phyloP scores from a whole-genome alignment of 352 stramenopile genomes.

The Thraustochytrium striatum region DNA sequence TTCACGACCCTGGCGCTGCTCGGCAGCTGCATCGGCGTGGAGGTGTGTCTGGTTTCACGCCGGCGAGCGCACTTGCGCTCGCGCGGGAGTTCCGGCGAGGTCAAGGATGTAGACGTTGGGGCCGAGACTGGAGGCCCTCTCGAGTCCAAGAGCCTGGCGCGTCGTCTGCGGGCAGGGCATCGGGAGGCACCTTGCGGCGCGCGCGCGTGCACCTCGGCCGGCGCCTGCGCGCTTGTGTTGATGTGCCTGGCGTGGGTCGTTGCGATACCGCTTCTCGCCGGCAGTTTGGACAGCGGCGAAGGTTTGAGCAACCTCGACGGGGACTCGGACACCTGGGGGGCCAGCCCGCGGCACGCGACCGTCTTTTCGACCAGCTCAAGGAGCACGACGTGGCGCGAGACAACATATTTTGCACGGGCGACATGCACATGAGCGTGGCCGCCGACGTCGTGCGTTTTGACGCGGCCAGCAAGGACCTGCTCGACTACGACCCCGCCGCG shows the following conservation, averaged over 20 bases:
- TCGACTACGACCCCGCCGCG: background rate
- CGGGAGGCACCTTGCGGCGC: background rate
- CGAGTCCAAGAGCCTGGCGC: too few relatives aligned
- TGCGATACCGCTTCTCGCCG: background rate
- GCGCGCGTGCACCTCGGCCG: background rate
- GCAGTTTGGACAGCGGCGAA: background rate
- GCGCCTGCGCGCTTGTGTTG: background rate
- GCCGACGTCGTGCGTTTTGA: background rate
- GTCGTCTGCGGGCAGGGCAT: background rate
- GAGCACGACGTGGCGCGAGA: background rate
- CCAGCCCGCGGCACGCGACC: background rate
- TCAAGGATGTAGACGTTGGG: too few relatives aligned
- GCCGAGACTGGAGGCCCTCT: too few relatives aligned
- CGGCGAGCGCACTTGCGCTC: too few relatives aligned
- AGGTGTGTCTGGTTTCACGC: background rate
- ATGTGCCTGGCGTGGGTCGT: background rate
- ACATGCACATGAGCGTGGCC: slow-evolving; percentile 22
- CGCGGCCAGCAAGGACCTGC: background rate
- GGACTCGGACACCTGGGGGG: background rate
- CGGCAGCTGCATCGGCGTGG: background rate
- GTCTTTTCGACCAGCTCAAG: background rate
- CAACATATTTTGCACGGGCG: background rate
- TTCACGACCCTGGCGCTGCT: background rate
- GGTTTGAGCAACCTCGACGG: background rate
- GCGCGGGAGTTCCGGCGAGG: background rate